Evolutionary conservation across 768 basidiomycete genomes (phyloP).

Genomic region (Phaeotremella fagi): DNA sequence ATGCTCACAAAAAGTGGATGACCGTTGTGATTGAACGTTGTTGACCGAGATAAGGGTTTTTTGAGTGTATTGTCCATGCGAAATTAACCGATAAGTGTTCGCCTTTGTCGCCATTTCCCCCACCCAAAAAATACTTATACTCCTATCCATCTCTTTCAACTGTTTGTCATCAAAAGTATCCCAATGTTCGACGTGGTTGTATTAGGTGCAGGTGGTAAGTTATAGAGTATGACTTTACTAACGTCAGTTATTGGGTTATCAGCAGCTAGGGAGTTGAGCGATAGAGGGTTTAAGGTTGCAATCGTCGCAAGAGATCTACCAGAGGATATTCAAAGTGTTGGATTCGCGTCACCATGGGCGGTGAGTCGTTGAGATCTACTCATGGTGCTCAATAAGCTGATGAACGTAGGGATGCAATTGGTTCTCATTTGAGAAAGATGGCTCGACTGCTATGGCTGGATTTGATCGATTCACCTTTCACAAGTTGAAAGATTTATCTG

Average conservation of each 20-base stretch:
- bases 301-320: constrained; percentile 48
- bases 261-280: constrained; percentile 35
- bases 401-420: constrained; percentile 47
- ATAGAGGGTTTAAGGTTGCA: constrained; percentile 32
- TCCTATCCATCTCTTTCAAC: not conserved
- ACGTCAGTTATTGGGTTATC: constrained; percentile 46
- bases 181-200: constrained; percentile 19
- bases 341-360: constrained; percentile 49
- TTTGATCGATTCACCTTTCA: constrained; percentile 34
- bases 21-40: no score
- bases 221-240: not conserved
- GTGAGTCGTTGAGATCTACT: constrained; percentile 21
- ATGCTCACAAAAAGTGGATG: not conserved
- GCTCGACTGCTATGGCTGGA: not conserved
- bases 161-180: no score
- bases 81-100: no score
- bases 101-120: no score
- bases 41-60: no score
- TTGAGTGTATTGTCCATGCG: no score
- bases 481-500: constrained; percentile 23
- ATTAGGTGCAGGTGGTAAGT: constrained; percentile 36
- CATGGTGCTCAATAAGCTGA: not conserved
- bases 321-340: constrained; percentile 37
- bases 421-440: constrained; percentile 37
- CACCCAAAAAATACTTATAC: no score